Evolutionary conservation across 2,329 filamentous ascomycete species (phyloP), one percentile per base, ranked within the genome.

Genomic region (Cordyceps fumosorosea): DNA sequence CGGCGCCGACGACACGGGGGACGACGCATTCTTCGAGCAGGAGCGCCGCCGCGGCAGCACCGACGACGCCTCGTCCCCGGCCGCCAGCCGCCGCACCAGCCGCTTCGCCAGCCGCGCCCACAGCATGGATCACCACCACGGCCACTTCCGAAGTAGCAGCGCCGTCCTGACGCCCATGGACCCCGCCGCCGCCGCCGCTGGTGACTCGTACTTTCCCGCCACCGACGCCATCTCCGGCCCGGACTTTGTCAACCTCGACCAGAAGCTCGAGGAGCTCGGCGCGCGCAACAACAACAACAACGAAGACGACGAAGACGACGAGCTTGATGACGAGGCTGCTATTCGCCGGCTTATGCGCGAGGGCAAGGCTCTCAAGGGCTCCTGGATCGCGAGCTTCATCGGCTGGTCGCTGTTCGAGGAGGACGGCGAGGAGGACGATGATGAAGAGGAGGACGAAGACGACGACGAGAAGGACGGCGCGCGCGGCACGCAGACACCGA

Each of bases 391-490:
- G 63, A 81, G 74, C 63, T 72, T 87, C 63, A 73, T 85, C 50
- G 82, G 82, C 2, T 88, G 84, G 82, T 82, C 80, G 32, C 75
- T 88, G 11, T 88, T 88, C 69, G 79, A 84, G 0, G 83, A 85
- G 5, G 81, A 86, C 69, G 80, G 83, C 62, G 84, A 83, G 2
- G 82, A 85, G 57, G 77, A 82, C 2, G 81, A 85, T 57, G 77
- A 80, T 47, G 71, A 74, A 3, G 73, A 75, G 56, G 68, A 69
- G 47, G 73, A 82, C 56, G 73, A 77, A 48, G 72, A 74, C 3
- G 73, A 71, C 5, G 69, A 64, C 2, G 66, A 74, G 4, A 73
- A 71, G 5, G 69, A 64, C 1, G 66, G 68, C 0, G 70, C 67
- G 44, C 72, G 70, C 24, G 70, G 73, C 37, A 67, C 70, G 12